phyloP scores from a whole-genome alignment of 129 eudicot genomes.

The Chrysanthemum lavandulifolium region DNA sequence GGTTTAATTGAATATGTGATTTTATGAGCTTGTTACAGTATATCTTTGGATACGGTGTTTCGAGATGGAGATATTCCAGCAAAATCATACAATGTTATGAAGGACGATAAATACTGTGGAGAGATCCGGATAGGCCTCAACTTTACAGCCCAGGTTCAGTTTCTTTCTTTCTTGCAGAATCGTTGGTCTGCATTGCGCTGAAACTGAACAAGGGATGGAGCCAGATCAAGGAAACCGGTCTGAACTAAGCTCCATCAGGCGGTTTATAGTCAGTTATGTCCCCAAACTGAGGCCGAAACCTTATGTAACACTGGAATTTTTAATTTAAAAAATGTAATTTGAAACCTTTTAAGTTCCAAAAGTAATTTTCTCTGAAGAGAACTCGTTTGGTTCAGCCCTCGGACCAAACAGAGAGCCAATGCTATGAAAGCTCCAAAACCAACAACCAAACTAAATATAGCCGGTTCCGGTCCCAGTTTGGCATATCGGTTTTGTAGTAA shows the following conservation, averaged over 20 bases:
- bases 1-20: not conserved
- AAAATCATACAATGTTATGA: constrained; percentile 55
- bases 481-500: too few species aligned
- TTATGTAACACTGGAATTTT: not conserved
- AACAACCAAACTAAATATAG: not conserved
- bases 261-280: not conserved
- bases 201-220: too few species aligned
- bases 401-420: too few species aligned
- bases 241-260: not conserved
- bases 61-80: constrained; percentile 50
- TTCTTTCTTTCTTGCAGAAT: not conserved
- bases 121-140: constrained; percentile 69
- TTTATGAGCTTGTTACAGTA: constrained; percentile 33
- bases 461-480: not conserved
- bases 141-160: constrained; percentile 54
- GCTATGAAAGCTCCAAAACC: not conserved
- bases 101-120: constrained; percentile 56
- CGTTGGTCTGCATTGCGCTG: not conserved
- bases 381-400: not conserved
- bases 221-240: too few species aligned
- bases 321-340: not conserved
- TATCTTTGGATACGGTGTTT: constrained; percentile 52
- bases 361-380: not conserved
- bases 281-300: not conserved
- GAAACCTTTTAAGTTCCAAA: not conserved